Evolutionary conservation across 1,284 basidiomycete genomes (phyloP).

Genomic region (Ganoderma lingzhi): DNA sequence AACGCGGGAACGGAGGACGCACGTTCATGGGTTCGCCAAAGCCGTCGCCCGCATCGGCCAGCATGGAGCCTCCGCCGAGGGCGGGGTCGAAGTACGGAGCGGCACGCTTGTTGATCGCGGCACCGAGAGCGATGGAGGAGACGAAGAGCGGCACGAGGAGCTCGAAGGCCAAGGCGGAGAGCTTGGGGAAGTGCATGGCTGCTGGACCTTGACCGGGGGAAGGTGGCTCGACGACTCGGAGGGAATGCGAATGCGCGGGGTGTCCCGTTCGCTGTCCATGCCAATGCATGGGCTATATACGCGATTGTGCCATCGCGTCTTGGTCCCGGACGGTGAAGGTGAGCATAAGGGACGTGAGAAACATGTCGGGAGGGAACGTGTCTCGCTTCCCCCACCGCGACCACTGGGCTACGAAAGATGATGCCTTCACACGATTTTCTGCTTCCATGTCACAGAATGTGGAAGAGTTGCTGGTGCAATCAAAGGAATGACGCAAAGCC

Average conservation of each 20-base stretch:
- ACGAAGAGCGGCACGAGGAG: not conserved
- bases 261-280: not conserved
- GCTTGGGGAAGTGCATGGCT: slow-evolving; percentile 1
- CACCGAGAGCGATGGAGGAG: not conserved
- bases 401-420: not conserved
- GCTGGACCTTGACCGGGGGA: not conserved
- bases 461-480: not conserved
- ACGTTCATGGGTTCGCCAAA: slow-evolving; percentile 78
- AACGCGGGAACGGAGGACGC: slow-evolving; percentile 24
- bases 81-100: slow-evolving; percentile 54
- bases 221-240: not conserved
- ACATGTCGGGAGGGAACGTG: not conserved
- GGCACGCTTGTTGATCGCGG: slow-evolving; percentile 11
- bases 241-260: not conserved
- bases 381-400: not conserved
- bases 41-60: slow-evolving; percentile 53
- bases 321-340: not conserved
- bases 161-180: not conserved
- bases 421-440: not conserved
- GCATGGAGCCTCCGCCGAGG: slow-evolving; percentile 59
- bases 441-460: not conserved
- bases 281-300: not conserved
- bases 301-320: not conserved
- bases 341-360: slow-evolving; percentile 3
- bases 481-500: not conserved